A percentile compares a stretch with the other conserved stretches of the same genome.
phyloP scores from a whole-genome alignment of 441 rosid species.

The Brassica balearica region DNA sequence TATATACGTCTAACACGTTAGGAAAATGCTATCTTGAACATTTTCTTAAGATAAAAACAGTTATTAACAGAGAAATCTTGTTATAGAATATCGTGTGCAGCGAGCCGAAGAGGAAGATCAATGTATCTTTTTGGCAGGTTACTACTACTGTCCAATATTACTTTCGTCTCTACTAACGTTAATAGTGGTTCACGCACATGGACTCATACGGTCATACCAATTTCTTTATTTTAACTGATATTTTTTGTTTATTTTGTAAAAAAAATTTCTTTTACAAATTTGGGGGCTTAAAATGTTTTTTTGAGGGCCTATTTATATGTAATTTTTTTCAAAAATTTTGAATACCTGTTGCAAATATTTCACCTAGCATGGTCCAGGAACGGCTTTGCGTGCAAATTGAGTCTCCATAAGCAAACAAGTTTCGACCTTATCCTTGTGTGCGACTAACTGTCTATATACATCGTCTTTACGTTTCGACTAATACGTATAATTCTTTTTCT shows the following conservation, averaged over 20 bases:
- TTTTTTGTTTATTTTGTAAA: background rate
- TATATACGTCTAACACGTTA: background rate
- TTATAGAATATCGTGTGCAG: background rate
- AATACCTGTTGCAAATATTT: no score
- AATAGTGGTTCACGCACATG: slow-evolving; percentile 9
- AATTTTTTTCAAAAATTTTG: no score
- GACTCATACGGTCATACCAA: background rate
- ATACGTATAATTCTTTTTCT: background rate
- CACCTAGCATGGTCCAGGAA: no score
- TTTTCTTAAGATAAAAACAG: background rate
- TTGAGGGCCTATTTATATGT: no score
- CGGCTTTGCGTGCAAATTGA: background rate
- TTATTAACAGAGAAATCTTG: background rate
- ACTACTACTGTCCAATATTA: background rate
- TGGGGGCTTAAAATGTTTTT: no score
- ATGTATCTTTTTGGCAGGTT: background rate
- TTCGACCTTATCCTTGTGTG: background rate
- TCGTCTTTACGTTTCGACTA: background rate
- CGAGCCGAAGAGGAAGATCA: background rate
- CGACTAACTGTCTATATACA: no score
- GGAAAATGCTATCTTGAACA: background rate
- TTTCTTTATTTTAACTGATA: background rate
- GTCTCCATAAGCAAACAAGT: background rate
- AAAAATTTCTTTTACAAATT: no score
- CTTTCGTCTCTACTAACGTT: background rate